Evolutionary conservation across 129 eudicot genomes (phyloP).

Genomic region (Pittosporum tobira): DNA sequence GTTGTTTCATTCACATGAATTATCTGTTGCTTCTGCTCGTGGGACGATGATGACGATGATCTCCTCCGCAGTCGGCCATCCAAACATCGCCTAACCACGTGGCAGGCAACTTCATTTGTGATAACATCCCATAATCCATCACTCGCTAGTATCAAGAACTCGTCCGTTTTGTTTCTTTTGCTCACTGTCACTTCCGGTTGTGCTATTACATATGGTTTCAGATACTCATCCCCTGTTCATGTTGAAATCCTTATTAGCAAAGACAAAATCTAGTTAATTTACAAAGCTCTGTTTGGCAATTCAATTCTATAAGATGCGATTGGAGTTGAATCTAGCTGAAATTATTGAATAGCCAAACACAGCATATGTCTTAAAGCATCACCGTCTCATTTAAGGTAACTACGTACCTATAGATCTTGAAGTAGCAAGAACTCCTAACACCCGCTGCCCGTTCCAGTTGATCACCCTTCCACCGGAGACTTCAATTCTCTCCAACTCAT

Average conservation of each 20-base stretch:
- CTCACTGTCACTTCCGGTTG: conserved; percentile 28
- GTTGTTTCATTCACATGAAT: too few species aligned
- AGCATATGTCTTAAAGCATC: too few species aligned
- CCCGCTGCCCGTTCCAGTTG: conserved; percentile 58
- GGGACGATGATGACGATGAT: background rate
- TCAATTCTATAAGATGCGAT: too few species aligned
- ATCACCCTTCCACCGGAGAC: conserved; percentile 56
- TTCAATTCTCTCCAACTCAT: conserved; percentile 64
- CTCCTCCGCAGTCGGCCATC: conserved; percentile 6
- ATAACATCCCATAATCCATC: conserved; percentile 50
- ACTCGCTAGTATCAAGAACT: conserved; percentile 36
- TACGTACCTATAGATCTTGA: conserved; percentile 68
- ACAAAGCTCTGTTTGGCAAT: too few species aligned
- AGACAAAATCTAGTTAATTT: too few species aligned
- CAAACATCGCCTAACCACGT: conserved; percentile 21
- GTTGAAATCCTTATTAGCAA: too few species aligned
- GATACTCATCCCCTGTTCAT: conserved; percentile 44
- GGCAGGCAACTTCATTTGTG: conserved; percentile 36
- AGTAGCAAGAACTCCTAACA: conserved; percentile 58
- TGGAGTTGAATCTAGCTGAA: too few species aligned
- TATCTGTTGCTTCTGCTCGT: background rate
- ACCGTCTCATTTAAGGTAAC: too few species aligned
- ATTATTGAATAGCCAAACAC: too few species aligned
- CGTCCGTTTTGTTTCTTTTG: conserved; percentile 22
- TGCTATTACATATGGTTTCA: conserved; percentile 34